phyloP scores from a whole-genome alignment of 768 basidiomycete genomes.

The Solioccasus polychromus region DNA sequence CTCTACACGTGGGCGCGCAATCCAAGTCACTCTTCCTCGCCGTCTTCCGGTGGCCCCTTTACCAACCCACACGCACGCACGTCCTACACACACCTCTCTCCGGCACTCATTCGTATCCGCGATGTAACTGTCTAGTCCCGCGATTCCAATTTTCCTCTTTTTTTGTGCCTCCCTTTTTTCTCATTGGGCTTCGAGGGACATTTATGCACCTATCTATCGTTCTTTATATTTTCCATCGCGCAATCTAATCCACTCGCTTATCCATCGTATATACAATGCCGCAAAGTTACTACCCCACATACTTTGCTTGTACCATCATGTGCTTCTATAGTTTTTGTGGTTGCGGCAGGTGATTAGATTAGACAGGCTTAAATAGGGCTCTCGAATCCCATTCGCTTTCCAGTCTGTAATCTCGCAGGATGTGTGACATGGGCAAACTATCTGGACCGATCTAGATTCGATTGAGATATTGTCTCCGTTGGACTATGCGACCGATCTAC shows the following conservation, averaged over 20 bases:
- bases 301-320: slow-evolving; percentile 35
- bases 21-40: slow-evolving; percentile 35
- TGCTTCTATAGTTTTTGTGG: slow-evolving; percentile 31
- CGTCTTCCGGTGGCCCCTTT: slow-evolving; percentile 43
- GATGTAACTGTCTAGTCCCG: slow-evolving; percentile 30
- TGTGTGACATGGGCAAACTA: no score
- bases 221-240: slow-evolving; percentile 22
- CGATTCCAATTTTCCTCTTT: background rate
- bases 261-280: slow-evolving; percentile 32
- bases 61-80: slow-evolving; percentile 58
- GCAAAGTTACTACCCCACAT: slow-evolving; percentile 20
- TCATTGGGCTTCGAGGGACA: slow-evolving; percentile 10
- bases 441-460: no score
- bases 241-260: slow-evolving; percentile 37
- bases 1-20: slow-evolving; percentile 52
- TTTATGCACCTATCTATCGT: slow-evolving; percentile 16
- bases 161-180: slow-evolving; percentile 6
- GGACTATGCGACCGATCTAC: no score
- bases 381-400: slow-evolving; percentile 36
- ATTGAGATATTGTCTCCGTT: no score
- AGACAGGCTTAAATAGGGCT: slow-evolving; percentile 16
- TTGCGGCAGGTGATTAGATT: slow-evolving; percentile 32
- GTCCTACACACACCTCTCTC: slow-evolving; percentile 54
- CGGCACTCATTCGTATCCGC: slow-evolving; percentile 45
- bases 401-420: slow-evolving; percentile 35